Evolutionary conservation across 2,329 filamentous ascomycete genomes (phyloP), one percentile per base, ranked within the genome.

Genomic region (Xylariaceae sp.): DNA sequence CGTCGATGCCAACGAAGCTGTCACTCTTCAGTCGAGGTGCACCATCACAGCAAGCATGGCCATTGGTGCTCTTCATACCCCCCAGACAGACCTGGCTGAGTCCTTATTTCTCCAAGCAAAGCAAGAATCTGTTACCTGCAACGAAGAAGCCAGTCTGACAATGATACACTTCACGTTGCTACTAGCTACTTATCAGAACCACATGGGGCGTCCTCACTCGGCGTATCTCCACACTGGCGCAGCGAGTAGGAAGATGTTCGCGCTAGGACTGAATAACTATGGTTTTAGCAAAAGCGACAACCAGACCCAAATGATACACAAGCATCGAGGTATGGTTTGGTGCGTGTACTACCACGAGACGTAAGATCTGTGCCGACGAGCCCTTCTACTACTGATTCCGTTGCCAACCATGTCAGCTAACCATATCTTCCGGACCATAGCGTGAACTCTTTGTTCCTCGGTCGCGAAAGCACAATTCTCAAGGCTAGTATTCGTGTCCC

Each of bases 311-410:
- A 42, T 43, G 15, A 42, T 47, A 39, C 48, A 51, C 39, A 51
- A 51, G 35, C 48, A 44, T 18, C 48, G 48, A 15, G 36, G 36
- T 9, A 47, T 42, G 17, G 22, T 42, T 14, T 51, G 48, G 48
- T 45, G 44, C 27, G 44, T 47, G 11, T 51, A 51, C 44, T 51
- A 43, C 42, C 44, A 46, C 27, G 48, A 51, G 33, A 51, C 44
- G 48, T 47, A 45, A 47, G 48, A n/a, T 11, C 22, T 27, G 22
- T 7, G 22, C 22, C 7, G 22, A 7, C 22, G 4, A 27, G 22
- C 7, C 22, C 4, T 7, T 27, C 27, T 12, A 43, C 22, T 31
- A 10, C 31, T 14, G 12, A 11, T 30, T 17, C 5, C 11, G 27
- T 15, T 43, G 3, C 7, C 9, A 5, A 43, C 27, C 32, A 11